A percentile compares a stretch with the other conserved stretches of the same genome.
These are phyloP conservation scores for Aspergillus neotritici DNA, from an alignment of 2,329 filamentous ascomycete genomes.

Conservation along the genomic window DNA sequence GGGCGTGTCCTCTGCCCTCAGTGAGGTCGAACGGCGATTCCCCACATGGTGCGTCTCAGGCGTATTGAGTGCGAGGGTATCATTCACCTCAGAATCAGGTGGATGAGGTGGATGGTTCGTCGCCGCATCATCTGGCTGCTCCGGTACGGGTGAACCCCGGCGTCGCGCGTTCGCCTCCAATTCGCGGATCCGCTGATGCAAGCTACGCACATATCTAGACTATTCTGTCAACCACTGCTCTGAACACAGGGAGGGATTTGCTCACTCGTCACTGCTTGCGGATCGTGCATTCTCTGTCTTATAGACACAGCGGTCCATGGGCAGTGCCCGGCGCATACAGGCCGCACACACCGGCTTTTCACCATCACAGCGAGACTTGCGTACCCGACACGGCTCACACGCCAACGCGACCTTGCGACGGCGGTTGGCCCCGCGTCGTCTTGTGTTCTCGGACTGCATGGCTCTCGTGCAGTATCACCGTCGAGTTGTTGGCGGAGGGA, in stretches of 20 bases:
- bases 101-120: too few relatives aligned
- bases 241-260: constrained; percentile 9
- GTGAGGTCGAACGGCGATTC: too few relatives aligned
- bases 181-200: constrained; percentile 25
- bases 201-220: constrained; percentile 10
- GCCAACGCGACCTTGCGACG: constrained; percentile 34
- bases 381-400: constrained; percentile 40
- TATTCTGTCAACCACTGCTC: background rate
- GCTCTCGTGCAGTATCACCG: too few relatives aligned
- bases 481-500: too few relatives aligned
- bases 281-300: constrained; percentile 33
- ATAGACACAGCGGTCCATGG: constrained; percentile 36
- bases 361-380: constrained; percentile 41
- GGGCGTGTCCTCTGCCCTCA: too few relatives aligned
- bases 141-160: too few relatives aligned
- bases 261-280: constrained; percentile 32
- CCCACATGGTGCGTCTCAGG: too few relatives aligned
- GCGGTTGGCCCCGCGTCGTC: too few relatives aligned
- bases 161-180: constrained; percentile 13
- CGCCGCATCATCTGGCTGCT: too few relatives aligned
- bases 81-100: too few relatives aligned
- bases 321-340: constrained; percentile 32
- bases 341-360: constrained; percentile 43
- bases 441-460: too few relatives aligned
- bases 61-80: too few relatives aligned